Evolutionary conservation across 257 asterid species (phyloP), one percentile per base, ranked within the genome.

Genomic region (Thymus quinquecostatus): DNA sequence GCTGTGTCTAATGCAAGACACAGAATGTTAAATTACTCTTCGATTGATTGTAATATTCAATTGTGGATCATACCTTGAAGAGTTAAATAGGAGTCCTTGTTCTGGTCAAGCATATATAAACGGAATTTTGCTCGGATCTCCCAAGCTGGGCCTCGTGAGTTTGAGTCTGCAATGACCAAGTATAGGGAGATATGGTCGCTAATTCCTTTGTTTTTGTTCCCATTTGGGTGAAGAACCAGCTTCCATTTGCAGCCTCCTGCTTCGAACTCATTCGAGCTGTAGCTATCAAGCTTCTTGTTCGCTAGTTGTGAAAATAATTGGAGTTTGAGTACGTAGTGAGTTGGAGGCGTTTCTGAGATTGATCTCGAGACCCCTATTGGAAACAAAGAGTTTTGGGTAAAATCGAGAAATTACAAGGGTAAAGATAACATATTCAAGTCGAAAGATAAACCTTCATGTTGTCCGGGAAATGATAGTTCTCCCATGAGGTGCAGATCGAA

Each of bases 241-340:
- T 84, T 83, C 96, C 96, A 91, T 73, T 79, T 87, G 79, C 86
- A 87, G 75, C 96, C 92, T 64, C 87, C 97, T 1, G 92, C 95
- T 69, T 88, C 78, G 43, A 91, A 88, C 32, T 68, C 79, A 27
- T 65, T 74, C 0, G 81, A 68, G 33, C 62, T 72, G 85, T 86
- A 89, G 34, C 59, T 81, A 12, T 86, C 86, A 48, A 87, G 77
- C 60, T 80, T 81, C 66, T 80, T 81, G 64, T 82, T 81, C 11
- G 66, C 50, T 3, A 87, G 83, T 48, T 79, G 79, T 3, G 96
- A 87, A 50, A 87, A 78, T 8, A 72, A 66, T 44, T 84, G 80
- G 40, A 89, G 74, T 67, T 77, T 86, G 69, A 85, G 68, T 0
- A 57, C 32, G 74, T 76, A 84, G 73, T 87, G 90, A 75, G 57